phyloP scores from a whole-genome alignment of 2,329 filamentous ascomycete genomes.

The Xenoacremonium recifei region DNA sequence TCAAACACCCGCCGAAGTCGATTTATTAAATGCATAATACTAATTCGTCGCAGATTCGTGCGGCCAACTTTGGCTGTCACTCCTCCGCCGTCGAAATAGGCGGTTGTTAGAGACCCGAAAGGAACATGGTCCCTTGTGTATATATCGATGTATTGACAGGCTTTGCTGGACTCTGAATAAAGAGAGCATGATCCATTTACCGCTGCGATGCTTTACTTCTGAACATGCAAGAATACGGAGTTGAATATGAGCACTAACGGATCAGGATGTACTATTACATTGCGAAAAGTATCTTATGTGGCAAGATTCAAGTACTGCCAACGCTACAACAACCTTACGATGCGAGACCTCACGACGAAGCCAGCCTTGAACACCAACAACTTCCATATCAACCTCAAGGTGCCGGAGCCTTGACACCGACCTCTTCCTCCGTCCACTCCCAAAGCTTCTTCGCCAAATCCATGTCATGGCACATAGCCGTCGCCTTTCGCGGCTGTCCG shows the following conservation, averaged over 20 bases:
- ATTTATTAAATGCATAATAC: too few relatives aligned
- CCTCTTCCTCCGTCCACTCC: conserved; percentile 34
- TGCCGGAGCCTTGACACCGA: conserved; percentile 12
- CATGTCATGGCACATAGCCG: conserved; percentile 23
- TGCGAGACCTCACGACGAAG: conserved; percentile 2
- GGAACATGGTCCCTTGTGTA: conserved; percentile 12
- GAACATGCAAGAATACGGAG: too few relatives aligned
- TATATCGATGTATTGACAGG: conserved; percentile 22
- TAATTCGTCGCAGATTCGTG: conserved; percentile 76
- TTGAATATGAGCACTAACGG: too few relatives aligned
- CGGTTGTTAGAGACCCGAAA: background rate
- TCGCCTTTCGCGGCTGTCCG: conserved; percentile 17
- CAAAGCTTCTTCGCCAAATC: conserved; percentile 34
- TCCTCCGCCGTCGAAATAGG: conserved; percentile 59
- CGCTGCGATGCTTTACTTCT: too few relatives aligned
- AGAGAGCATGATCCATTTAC: too few relatives aligned
- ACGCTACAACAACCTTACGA: background rate
- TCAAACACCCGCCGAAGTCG: too few relatives aligned
- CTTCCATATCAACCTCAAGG: too few relatives aligned
- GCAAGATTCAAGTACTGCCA: background rate
- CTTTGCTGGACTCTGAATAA: conserved; percentile 1
- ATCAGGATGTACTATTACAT: too few relatives aligned
- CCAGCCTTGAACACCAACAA: conserved; percentile 11
- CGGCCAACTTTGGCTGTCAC: conserved; percentile 76
- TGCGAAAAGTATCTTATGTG: too few relatives aligned